phyloP scores from a whole-genome alignment of 2,329 filamentous ascomycete species.

The Trichoderma sp. region DNA sequence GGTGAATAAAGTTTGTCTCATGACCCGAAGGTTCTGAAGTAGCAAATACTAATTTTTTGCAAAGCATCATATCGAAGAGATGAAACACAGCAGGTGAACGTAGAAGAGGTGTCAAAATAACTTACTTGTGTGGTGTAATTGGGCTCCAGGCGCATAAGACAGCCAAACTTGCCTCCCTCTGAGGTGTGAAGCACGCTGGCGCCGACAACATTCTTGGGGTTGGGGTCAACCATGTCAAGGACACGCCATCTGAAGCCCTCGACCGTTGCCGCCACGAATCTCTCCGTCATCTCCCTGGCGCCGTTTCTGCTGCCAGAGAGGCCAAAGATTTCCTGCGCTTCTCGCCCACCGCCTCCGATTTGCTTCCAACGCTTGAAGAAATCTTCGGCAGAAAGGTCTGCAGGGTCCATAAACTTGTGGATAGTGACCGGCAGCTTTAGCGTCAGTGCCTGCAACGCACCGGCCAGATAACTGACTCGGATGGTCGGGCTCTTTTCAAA shows the following conservation, averaged over 20 bases:
- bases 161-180: slow-evolving; percentile 88
- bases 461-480: slow-evolving; percentile 89
- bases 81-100: background rate
- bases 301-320: slow-evolving; percentile 51
- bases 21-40: slow-evolving; percentile 25
- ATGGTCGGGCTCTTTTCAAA: slow-evolving; percentile 88
- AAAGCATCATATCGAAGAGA: slow-evolving; percentile 13
- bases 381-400: slow-evolving; percentile 82
- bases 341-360: slow-evolving; percentile 84
- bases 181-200: slow-evolving; percentile 82
- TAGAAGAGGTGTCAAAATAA: slow-evolving; percentile 22
- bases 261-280: slow-evolving; percentile 71
- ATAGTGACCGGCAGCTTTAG: slow-evolving; percentile 84
- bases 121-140: slow-evolving; percentile 89
- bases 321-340: slow-evolving; percentile 85
- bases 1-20: slow-evolving; percentile 21
- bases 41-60: slow-evolving; percentile 25
- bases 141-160: slow-evolving; percentile 88
- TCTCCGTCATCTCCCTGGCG: slow-evolving; percentile 66
- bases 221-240: slow-evolving; percentile 83
- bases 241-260: slow-evolving; percentile 90
- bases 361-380: slow-evolving; percentile 99
- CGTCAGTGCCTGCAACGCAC: slow-evolving; percentile 88
- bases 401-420: slow-evolving; percentile 96
- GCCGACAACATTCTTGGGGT: slow-evolving; percentile 90